phyloP scores from a whole-genome alignment of 2,329 filamentous ascomycete species.

The Blastomyces gilchristii region DNA sequence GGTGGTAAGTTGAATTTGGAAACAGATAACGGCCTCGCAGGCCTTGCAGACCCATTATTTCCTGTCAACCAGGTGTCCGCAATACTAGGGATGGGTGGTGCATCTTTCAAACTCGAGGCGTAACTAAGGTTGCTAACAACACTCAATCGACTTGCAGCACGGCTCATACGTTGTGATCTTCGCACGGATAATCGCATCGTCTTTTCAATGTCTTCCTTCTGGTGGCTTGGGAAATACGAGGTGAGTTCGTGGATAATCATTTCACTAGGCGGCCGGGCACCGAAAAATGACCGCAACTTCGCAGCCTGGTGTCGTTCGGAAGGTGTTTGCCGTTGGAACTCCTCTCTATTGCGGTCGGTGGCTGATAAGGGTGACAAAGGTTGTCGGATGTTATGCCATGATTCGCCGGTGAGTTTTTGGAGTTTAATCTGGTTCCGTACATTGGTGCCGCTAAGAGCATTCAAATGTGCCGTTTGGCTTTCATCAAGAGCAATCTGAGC shows the following conservation, averaged over 20 bases:
- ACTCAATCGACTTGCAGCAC: conserved; percentile 83
- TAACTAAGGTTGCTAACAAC: conserved; percentile 90
- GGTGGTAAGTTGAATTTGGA: conserved; percentile 47
- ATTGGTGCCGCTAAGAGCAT: conserved; percentile 51
- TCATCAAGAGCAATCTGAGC: conserved; percentile 86
- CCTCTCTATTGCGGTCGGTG: conserved; percentile 33
- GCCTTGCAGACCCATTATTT: conserved; percentile 36
- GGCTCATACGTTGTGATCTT: conserved; percentile 80
- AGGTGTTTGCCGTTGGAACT: conserved; percentile 33
- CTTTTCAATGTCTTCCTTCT: conserved; percentile 87
- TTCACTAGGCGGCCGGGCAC: conserved; percentile 86
- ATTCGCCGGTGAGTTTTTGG: conserved; percentile 79
- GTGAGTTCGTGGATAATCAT: conserved; percentile 93
- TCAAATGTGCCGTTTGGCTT: conserved; percentile 59
- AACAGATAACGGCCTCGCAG: conserved; percentile 50
- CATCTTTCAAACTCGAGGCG: conserved; percentile 83
- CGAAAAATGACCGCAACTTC: conserved; percentile 60
- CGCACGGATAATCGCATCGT: conserved; percentile 88
- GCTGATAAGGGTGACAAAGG: conserved; percentile 64
- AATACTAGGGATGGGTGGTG: conserved; percentile 89
- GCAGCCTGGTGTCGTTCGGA: conserved; percentile 29
- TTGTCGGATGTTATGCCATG: conserved; percentile 73
- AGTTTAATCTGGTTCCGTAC: conserved; percentile 77
- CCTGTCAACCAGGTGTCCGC: conserved; percentile 77
- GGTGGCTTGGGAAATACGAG: conserved; percentile 93